phyloP scores from a whole-genome alignment of 352 stramenopile genomes.

The Globisporangium takayamanum region DNA sequence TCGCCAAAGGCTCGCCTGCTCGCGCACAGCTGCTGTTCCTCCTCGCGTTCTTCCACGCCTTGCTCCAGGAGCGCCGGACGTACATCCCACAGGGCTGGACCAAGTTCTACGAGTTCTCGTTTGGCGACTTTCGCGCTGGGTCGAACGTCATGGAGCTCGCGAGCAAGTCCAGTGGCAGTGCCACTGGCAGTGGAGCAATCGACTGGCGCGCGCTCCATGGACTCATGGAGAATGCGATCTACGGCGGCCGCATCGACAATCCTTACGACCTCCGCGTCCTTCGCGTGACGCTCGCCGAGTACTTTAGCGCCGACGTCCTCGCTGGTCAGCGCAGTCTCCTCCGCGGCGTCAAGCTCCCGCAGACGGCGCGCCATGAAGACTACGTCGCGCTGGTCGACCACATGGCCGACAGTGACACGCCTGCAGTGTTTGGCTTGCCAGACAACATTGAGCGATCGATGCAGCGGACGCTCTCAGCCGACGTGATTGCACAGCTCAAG shows the following conservation, averaged over 20 bases:
- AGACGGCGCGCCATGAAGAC: slow-evolving; percentile 54
- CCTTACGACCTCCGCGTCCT: slow-evolving; percentile 90
- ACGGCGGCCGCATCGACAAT: slow-evolving; percentile 93
- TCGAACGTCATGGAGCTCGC: slow-evolving; percentile 86
- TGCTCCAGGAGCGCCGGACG: slow-evolving; percentile 80
- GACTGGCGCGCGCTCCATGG: slow-evolving; percentile 91
- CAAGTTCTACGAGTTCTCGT: slow-evolving; percentile 96
- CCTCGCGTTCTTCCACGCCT: slow-evolving; percentile 87
- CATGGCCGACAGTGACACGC: slow-evolving; percentile 65
- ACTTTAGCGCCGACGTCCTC: slow-evolving; percentile 83
- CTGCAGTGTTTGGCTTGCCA: slow-evolving; percentile 87
- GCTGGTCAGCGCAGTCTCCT: slow-evolving; percentile 51
- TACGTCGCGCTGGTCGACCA: slow-evolving; percentile 68
- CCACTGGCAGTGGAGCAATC: slow-evolving; percentile 24
- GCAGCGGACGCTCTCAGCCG: slow-evolving; percentile 80
- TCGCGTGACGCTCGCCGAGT: slow-evolving; percentile 77
- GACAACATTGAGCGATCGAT: slow-evolving; percentile 94
- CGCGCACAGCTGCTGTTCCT: slow-evolving; percentile 82
- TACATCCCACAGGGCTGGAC: slow-evolving; percentile 96
- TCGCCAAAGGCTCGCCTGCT: slow-evolving; percentile 30
- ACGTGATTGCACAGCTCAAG: slow-evolving; percentile 86
- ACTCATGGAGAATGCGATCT: slow-evolving; percentile 95
- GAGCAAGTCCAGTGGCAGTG: slow-evolving; percentile 29
- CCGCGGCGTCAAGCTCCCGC: slow-evolving; percentile 66
- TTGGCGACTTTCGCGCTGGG: slow-evolving; percentile 90